phyloP scores from a whole-genome alignment of 2,329 filamentous ascomycete species.

The Fusarium sp. region DNA sequence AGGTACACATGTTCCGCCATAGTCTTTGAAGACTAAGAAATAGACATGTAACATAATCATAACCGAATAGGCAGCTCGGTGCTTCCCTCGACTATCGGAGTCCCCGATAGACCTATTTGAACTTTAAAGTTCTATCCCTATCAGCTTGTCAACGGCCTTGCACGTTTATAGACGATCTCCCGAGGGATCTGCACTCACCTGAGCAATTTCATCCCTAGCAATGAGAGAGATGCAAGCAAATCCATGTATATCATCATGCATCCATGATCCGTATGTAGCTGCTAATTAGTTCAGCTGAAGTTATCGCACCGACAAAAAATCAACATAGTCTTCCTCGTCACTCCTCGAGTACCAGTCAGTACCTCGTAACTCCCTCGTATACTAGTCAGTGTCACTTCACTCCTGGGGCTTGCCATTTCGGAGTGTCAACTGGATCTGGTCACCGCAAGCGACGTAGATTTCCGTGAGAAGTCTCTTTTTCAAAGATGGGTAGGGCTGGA shows the following conservation, averaged over 20 bases:
- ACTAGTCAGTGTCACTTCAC: neutral
- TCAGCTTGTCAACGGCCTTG: slow-evolving; percentile 5
- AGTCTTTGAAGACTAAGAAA: neutral
- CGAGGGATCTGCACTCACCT: slow-evolving; percentile 10
- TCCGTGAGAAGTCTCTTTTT: slow-evolving; percentile 27
- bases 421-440: neutral
- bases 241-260: neutral
- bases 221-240: neutral
- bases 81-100: slow-evolving; percentile 8
- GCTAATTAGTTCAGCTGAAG: neutral
- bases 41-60: slow-evolving; percentile 1
- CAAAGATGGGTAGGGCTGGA: slow-evolving; percentile 37
- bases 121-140: neutral
- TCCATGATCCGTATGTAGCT: neutral
- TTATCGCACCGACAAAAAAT: slow-evolving; percentile 18
- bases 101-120: slow-evolving; percentile 14
- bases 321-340: neutral
- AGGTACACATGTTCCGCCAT: neutral
- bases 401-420: neutral
- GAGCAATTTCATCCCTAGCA: neutral
- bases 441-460: slow-evolving; percentile 1
- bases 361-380: neutral
- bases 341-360: neutral
- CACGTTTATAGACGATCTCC: slow-evolving; percentile 5
- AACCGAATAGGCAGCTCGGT: slow-evolving; percentile 24